These are phyloP conservation scores for Phoenix roebelenii DNA, from an alignment of 176 grass and related monocot species.

Conservation along the genomic window DNA sequence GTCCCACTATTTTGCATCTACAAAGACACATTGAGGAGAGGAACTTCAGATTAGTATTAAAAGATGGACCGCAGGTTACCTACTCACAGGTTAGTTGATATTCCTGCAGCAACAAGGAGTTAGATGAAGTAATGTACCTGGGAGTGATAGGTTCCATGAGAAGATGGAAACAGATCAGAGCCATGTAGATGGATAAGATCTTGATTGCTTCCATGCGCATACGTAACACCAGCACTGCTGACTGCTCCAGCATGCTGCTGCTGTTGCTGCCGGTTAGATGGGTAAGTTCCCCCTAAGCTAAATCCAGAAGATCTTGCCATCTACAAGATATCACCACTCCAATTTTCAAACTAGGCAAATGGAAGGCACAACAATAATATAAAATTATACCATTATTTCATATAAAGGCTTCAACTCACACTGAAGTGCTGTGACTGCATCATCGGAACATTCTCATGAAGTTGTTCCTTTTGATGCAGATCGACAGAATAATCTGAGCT, in stretches of 20 bases:
- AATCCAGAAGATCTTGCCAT: conserved; percentile 85
- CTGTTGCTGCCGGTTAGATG: conserved; percentile 71
- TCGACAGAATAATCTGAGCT: conserved; percentile 78
- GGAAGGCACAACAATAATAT: too few species aligned
- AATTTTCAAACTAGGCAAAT: not conserved
- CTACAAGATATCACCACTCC: conserved; percentile 23
- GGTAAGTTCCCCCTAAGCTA: conserved; percentile 65
- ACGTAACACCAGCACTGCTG: conserved; percentile 34
- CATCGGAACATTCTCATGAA: conserved; percentile 72
- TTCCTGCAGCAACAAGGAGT: not conserved
- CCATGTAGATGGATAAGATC: conserved; percentile 28
- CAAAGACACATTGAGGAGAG: conserved; percentile 21
- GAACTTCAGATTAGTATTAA: too few species aligned
- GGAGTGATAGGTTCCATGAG: conserved; percentile 30
- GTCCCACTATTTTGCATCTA: conserved; percentile 54
- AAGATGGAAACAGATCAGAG: conserved; percentile 43
- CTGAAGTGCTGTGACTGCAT: conserved; percentile 83
- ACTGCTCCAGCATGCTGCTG: conserved; percentile 69
- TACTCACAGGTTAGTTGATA: too few species aligned
- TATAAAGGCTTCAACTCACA: conserved; percentile 28
- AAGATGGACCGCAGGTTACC: too few species aligned
- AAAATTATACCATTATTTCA: too few species aligned
- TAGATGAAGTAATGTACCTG: conserved; percentile 19
- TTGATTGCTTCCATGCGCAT: conserved; percentile 29
- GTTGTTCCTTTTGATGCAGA: conserved; percentile 94